Evolutionary conservation across 495 filamentous ascomycete species (phyloP), one percentile per base, ranked within the genome.

Genomic region (Polyplosphaeria fusca): DNA sequence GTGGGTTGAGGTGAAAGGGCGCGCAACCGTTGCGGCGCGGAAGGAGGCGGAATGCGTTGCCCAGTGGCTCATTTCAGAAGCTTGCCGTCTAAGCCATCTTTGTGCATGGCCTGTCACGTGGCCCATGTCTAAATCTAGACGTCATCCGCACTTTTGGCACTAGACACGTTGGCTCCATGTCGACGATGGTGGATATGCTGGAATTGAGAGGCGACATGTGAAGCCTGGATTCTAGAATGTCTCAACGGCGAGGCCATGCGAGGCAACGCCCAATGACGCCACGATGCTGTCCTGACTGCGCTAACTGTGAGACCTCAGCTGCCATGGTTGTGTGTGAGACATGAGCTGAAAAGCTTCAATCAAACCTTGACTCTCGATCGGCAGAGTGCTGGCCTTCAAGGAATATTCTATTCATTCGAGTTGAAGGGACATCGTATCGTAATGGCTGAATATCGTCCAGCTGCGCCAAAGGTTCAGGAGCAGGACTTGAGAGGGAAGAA

Each of bases 401-500:
- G n/a, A n/a, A n/a, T n/a, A n/a, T n/a, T n/a, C n/a, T n/a, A n/a
- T n/a, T n/a, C n/a, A n/a, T n/a, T n/a, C n/a, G n/a, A n/a, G n/a
- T n/a, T n/a, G n/a, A n/a, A n/a, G n/a, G n/a, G n/a, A n/a, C n/a
- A n/a, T n/a, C n/a, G n/a, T n/a, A 3, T 27, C 45, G 13, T 18
- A 41, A 52, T 52, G 49, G 49, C 49, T 23, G 43, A 53, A 14
- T 60, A 60, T 25, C 40, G n/a, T 18, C 58, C 58, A 13, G 19
- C 42, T 23, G 27, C 61, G 22, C 61, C 50, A 11, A 32, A 52
- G 14, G 47, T 67, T 13, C 65, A 63, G 18, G 55, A 64, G 43
- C 65, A 64, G 38, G 65, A 67, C 28, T 41, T 68, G 9, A 30
- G 51, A 26, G 65, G 53, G 7, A 65, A 66, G 42, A 55, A 60